Conservation (phyloP, 2,329 filamentous ascomycete species). For the Emmonsia crescens region DNA sequence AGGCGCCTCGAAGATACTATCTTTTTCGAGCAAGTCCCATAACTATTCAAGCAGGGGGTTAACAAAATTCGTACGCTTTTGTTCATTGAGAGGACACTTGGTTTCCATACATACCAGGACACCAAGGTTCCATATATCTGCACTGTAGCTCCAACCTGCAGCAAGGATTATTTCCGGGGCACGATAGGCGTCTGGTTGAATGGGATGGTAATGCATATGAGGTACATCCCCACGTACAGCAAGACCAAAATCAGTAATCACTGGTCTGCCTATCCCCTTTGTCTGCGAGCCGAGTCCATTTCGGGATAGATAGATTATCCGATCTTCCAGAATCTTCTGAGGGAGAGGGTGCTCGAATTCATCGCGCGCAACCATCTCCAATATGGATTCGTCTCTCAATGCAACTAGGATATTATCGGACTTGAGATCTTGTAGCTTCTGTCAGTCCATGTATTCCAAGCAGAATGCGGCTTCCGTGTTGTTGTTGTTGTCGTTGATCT, state of each 20-base stretch:
- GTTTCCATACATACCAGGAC: constrained; percentile 20
- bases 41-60: constrained; percentile 19
- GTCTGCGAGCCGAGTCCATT: constrained; percentile 18
- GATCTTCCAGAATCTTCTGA: constrained; percentile 19
- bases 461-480: neutral
- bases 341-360: constrained; percentile 21
- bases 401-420: constrained; percentile 32
- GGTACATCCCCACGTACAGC: constrained; percentile 18
- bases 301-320: constrained; percentile 23
- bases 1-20: neutral
- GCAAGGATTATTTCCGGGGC: constrained; percentile 27
- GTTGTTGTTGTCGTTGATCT: too few relatives aligned
- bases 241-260: constrained; percentile 25
- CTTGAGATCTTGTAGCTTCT: constrained; percentile 28
- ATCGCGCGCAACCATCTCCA: constrained; percentile 18
- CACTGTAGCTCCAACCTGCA: constrained; percentile 24
- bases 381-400: constrained; percentile 18
- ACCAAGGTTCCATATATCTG: constrained; percentile 27
- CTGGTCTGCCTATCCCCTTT: constrained; percentile 16
- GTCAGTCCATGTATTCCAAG: constrained; percentile 3
- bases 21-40: constrained; percentile 24
- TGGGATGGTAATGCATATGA: constrained; percentile 28
- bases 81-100: too few relatives aligned
- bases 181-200: constrained; percentile 32
- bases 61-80: constrained; percentile 18